Evolutionary conservation across 306 rosid genomes (phyloP).

Genomic region (Hylodesmum podocarpum): DNA sequence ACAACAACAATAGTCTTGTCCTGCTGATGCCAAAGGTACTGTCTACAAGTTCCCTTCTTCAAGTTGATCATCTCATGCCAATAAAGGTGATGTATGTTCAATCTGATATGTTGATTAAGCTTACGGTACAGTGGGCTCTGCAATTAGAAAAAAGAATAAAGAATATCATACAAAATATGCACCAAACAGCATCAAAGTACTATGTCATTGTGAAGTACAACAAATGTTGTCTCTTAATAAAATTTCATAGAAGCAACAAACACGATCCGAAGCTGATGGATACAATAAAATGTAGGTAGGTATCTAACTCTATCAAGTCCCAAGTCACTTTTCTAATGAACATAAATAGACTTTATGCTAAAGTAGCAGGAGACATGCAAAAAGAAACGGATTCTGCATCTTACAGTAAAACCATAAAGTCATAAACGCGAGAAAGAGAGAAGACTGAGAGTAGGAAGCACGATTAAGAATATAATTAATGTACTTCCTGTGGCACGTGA

Average conservation of each 20-base stretch:
- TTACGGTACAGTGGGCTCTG: too few species aligned
- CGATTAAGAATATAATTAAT: not conserved
- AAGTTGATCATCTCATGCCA: not conserved
- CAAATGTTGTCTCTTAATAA: not conserved
- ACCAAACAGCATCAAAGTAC: not conserved
- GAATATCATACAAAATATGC: too few species aligned
- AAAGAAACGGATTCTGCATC: not conserved
- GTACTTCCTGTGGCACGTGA: not conserved
- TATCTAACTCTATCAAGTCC: not conserved
- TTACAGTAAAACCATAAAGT: not conserved
- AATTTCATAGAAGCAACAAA: too few species aligned
- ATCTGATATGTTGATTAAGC: slow-evolving; percentile 69
- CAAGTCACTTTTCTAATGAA: not conserved
- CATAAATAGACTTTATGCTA: not conserved
- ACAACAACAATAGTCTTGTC: not conserved
- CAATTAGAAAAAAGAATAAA: too few species aligned
- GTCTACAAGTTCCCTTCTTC: not conserved
- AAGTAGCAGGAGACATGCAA: not conserved
- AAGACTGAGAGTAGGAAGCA: not conserved
- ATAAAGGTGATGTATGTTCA: slow-evolving; percentile 53
- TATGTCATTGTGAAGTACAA: not conserved
- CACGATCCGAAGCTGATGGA: not conserved
- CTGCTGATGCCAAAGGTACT: slow-evolving; percentile 49
- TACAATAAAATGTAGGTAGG: not conserved
- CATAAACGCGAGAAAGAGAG: not conserved